Evolutionary conservation across 495 filamentous ascomycete species (phyloP).

Genomic region (Aspergillus panamensis): DNA sequence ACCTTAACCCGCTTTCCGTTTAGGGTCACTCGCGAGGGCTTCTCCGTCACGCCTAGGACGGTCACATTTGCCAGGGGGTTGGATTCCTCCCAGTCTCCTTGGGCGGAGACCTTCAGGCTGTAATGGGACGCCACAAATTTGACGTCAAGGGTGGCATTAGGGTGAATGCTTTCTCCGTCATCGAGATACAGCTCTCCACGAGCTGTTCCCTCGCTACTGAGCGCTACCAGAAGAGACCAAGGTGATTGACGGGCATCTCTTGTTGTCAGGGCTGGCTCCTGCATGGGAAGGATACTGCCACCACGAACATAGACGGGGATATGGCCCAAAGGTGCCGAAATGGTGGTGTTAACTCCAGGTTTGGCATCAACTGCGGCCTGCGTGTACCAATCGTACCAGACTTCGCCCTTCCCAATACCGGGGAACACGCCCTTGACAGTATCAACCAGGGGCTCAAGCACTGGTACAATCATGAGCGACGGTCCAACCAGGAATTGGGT

Average conservation of each 20-base stretch:
- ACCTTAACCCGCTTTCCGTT: slow-evolving; percentile 51
- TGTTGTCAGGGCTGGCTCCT: slow-evolving; percentile 69
- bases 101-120: slow-evolving; percentile 42
- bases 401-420: slow-evolving; percentile 55
- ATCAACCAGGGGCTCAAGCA: slow-evolving; percentile 60
- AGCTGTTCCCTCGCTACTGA: slow-evolving; percentile 55
- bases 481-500: slow-evolving; percentile 76
- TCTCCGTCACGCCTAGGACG: slow-evolving; percentile 55
- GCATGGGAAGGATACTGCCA: slow-evolving; percentile 64
- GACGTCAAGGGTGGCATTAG: slow-evolving; percentile 54
- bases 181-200: slow-evolving; percentile 72
- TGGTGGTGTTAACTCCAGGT: slow-evolving; percentile 64
- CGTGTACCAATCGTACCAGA: slow-evolving; percentile 87
- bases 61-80: slow-evolving; percentile 65
- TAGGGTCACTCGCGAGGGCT: slow-evolving; percentile 45
- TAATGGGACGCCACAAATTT: slow-evolving; percentile 50
- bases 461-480: slow-evolving; percentile 68
- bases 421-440: slow-evolving; percentile 77
- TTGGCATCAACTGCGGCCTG: slow-evolving; percentile 49
- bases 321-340: slow-evolving; percentile 70
- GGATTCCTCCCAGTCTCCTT: slow-evolving; percentile 55
- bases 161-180: slow-evolving; percentile 72
- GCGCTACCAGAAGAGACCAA: slow-evolving; percentile 66
- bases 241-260: slow-evolving; percentile 59
- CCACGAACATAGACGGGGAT: slow-evolving; percentile 77